A percentile compares a stretch with the other conserved stretches of the same genome.
phyloP scores from a whole-genome alignment of 179 eudicot genomes.

The Spinacia oleracea region DNA sequence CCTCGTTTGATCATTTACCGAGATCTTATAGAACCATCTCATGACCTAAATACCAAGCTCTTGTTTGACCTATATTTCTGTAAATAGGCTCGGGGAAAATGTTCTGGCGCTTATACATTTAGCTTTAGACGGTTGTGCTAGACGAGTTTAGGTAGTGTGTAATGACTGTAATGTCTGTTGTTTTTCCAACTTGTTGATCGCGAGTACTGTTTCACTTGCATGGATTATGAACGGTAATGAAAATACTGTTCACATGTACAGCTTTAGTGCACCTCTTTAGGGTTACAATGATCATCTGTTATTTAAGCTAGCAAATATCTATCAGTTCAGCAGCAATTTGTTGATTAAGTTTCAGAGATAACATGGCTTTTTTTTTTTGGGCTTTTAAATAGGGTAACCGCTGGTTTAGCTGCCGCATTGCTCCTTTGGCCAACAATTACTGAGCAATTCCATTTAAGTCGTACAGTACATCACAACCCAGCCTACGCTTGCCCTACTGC shows the following conservation, averaged over 20 bases:
- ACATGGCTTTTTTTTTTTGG: neutral
- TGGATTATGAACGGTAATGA: neutral
- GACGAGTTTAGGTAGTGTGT: neutral
- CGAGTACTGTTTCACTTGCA: neutral
- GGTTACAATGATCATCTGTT: neutral
- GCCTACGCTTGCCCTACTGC: conserved; percentile 82
- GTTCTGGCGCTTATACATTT: neutral
- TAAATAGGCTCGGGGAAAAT: neutral
- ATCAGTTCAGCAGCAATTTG: neutral
- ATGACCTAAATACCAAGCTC: no score
- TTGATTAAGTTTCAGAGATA: neutral
- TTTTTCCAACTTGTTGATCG: neutral
- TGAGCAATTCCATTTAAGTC: conserved; percentile 63
- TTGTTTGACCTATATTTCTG: no score
- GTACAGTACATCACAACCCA: conserved; percentile 53
- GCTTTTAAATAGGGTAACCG: conserved; percentile 43
- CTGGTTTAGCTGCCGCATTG: conserved; percentile 64
- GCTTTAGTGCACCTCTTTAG: neutral
- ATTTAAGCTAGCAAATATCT: neutral
- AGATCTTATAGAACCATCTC: neutral
- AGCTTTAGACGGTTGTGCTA: neutral
- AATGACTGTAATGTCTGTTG: neutral
- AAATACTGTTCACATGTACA: no score
- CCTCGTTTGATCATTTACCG: neutral
- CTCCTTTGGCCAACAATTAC: conserved; percentile 85